Evolutionary conservation across 2,329 filamentous ascomycete genomes (phyloP), one percentile per base, ranked within the genome.

Genomic region (Arthrinium puccinioides): DNA sequence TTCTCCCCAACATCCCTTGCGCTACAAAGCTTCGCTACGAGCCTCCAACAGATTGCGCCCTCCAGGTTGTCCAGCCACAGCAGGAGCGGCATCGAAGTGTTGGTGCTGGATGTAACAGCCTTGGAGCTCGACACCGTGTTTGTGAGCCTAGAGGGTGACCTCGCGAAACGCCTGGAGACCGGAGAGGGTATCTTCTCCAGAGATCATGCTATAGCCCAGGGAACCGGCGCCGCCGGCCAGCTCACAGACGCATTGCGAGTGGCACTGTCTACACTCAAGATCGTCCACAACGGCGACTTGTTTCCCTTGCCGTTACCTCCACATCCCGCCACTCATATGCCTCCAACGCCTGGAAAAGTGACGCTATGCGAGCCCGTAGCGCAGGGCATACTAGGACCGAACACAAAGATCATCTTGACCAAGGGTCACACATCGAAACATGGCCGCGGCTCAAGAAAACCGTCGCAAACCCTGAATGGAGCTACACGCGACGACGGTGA

Each of bases 331-430:
- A 94, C 88, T 8, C 87, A 95, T 60, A 77, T 85, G 14, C 79
- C 86, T 18, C 77, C 87, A 11, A 86, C 87, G 28, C 87, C 89
- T 0, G 92, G 87, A 28, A 88, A 84, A 61, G 85, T 97, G 43
- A 80, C 86, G 32, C 78, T 94, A n/a, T 97, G 89, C 56, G 92
- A 98, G 57, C 92, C 92, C 8, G 88, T 97, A 13, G 79, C 86
- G 6, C 92, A 98, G 60, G 92, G 92, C 8, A 60, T 92, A 5
- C 58, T 98, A 32, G 73, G 81, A 8, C 72, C 86, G 1, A 74
- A 68, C 10, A 98, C 89, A 13, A 88, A 84, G 51, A 87, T 98
- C 40, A 80, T 98, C 18, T 70, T 97, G 16, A 80, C 85, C 32
- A 74, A 75, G 19, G 75, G 78, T 5, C 75, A 70, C 48, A 70